These are phyloP conservation scores for Anthracocystis setariae DNA, from an alignment of 1,284 basidiomycete genomes.

Conservation along the genomic window DNA sequence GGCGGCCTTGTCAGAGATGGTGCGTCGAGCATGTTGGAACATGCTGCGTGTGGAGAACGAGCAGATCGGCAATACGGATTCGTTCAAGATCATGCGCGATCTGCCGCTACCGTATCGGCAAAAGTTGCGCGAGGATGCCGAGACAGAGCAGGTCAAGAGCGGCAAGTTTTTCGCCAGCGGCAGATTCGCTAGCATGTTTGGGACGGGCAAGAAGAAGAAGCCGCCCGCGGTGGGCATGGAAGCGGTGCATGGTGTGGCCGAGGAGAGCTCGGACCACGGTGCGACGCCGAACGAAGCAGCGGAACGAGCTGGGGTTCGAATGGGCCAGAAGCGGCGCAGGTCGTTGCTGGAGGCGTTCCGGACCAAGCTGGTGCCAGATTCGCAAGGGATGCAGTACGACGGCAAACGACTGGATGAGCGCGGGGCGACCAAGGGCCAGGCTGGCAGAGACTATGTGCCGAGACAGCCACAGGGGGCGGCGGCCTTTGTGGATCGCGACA, in stretches of 20 bases:
- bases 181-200: constrained; percentile 15
- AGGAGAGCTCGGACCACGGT: no score
- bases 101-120: constrained; percentile 55
- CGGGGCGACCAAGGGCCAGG: constrained; percentile 33
- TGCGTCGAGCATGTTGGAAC: constrained; percentile 89
- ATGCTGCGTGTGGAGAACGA: constrained; percentile 85
- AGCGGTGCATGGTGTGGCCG: no score
- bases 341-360: constrained; percentile 27
- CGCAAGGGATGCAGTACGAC: constrained; percentile 1
- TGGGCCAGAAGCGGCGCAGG: constrained; percentile 2
- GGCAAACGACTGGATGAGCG: constrained; percentile 29
- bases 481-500: constrained; percentile 24
- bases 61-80: constrained; percentile 72
- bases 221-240: no score
- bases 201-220: neutral
- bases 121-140: constrained; percentile 11
- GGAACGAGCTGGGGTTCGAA: no score
- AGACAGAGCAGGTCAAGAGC: neutral
- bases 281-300: no score
- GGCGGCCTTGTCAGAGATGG: constrained; percentile 78
- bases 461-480: constrained; percentile 7
- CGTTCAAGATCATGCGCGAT: constrained; percentile 60
- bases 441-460: constrained; percentile 36
- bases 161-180: constrained; percentile 30
- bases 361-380: constrained; percentile 33